phyloP scores from a whole-genome alignment of 345 rosid genomes.

The Conringia planisiliqua region DNA sequence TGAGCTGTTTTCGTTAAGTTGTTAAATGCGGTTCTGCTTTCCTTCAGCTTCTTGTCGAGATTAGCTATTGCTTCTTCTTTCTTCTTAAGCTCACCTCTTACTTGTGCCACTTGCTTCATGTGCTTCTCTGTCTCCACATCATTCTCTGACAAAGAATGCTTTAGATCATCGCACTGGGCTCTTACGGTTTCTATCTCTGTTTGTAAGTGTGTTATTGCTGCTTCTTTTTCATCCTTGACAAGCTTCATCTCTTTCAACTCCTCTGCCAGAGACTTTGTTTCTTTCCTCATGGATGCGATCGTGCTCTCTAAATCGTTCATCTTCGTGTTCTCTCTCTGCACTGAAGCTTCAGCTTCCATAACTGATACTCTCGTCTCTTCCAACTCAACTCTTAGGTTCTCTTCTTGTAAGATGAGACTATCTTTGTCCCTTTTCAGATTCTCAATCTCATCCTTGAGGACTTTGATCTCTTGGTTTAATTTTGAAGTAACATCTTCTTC shows the following conservation, averaged over 20 bases:
- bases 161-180: conserved; percentile 45
- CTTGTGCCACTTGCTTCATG: conserved; percentile 48
- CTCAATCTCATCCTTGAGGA: conserved; percentile 46
- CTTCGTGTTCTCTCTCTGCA: conserved; percentile 41
- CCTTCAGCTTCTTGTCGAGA: conserved; percentile 46
- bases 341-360: conserved; percentile 34
- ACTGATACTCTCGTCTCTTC: conserved; percentile 25
- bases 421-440: conserved; percentile 32
- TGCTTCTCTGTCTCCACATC: conserved; percentile 69
- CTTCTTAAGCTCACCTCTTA: conserved; percentile 66
- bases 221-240: conserved; percentile 51
- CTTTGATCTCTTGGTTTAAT: conserved; percentile 38
- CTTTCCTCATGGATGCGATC: conserved; percentile 39
- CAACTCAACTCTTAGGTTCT: conserved; percentile 36
- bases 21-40: conserved; percentile 37
- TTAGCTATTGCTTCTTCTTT: conserved; percentile 47
- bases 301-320: conserved; percentile 40
- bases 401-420: conserved; percentile 36
- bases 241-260: conserved; percentile 34
- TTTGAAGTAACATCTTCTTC: conserved; percentile 45
- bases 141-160: conserved; percentile 44
- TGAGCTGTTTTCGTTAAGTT: conserved; percentile 36
- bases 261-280: conserved; percentile 45
- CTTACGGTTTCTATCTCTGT: conserved; percentile 46
- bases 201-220: conserved; percentile 37